Evolutionary conservation across 768 basidiomycete species (phyloP), one percentile per base, ranked within the genome.

Genomic region (Roridomyces roridus): DNA sequence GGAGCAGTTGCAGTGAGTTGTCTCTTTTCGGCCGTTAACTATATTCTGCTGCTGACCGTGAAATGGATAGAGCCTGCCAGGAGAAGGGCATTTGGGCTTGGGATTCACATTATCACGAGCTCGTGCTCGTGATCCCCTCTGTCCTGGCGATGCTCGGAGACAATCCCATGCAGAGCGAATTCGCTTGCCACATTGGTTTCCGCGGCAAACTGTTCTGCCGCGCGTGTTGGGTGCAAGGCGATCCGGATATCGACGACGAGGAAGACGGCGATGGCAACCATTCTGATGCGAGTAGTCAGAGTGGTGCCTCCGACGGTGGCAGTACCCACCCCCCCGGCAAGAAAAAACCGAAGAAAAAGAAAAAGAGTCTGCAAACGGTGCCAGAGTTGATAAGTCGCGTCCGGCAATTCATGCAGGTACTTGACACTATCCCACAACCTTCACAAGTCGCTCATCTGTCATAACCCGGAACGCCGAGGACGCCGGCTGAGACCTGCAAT

Each of bases 141-240:
- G 58, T 75, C 4, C 62, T 77, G 0, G 74, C 72, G 0, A 28
- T 78, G 10, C 66, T 74, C 0, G 80, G 79, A 0, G 77, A 82
- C 54, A 81, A 82, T 58, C 80, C 77, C 0, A 80, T 80, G 79
- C 75, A 74, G 29, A 73, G 78, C 39, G 75, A 80, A 60, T 63
- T 80, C 53, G 71, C 77, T 0, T 80, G 72, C 45, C 81, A 83
- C 45, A 72, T 79, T 53, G 79, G 77, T 0, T 52, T 77, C 9
- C 51, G 42, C 0, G 77, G 71, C 0, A 76, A 73, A 25, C 68
- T 64, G 24, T 79, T 80, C 59, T 83, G 81, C 50, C 69, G 74
- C 1, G 61, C 57, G 0, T 83, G 81, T 53, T 59, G 63, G 56
- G 78, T 76, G 42, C 70, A 71, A 7, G 51, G 50, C 21, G 55